Evolutionary conservation across 192 early-diverging fungal genomes (phyloP).

Genomic region (Entomortierella beljakovae): DNA sequence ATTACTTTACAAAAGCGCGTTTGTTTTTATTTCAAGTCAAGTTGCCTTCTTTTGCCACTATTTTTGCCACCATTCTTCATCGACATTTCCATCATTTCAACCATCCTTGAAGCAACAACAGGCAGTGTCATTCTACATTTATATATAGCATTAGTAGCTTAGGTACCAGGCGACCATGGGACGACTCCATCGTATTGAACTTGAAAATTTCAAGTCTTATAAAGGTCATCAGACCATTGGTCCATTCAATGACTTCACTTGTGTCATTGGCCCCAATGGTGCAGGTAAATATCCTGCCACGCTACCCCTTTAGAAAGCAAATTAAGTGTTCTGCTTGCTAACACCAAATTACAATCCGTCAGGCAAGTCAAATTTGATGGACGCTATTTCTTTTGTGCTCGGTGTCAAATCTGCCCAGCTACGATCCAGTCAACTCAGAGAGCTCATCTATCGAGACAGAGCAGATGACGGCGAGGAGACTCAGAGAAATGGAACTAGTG

Average conservation of each 20-base stretch:
- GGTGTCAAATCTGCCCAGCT: constrained; percentile 94
- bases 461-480: constrained; percentile 62
- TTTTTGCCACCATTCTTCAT: neutral
- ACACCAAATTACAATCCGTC: neutral
- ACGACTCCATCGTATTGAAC: constrained; percentile 87
- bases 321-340: neutral
- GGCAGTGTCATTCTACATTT: too few relatives aligned
- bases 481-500: constrained; percentile 42
- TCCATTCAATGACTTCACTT: constrained; percentile 94
- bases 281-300: constrained; percentile 67
- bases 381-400: constrained; percentile 98
- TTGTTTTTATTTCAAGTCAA: constrained; percentile 2
- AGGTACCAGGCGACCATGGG: constrained; percentile 68
- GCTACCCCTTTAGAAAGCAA: neutral
- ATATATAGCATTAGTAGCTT: neutral
- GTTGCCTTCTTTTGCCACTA: constrained; percentile 15
- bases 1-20: too few relatives aligned
- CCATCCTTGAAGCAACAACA: neutral
- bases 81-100: neutral
- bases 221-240: constrained; percentile 94
- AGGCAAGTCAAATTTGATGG: constrained; percentile 99
- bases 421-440: constrained; percentile 88
- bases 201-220: constrained; percentile 99
- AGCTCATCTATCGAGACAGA: constrained; percentile 89
- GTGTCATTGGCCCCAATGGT: constrained; percentile 97